phyloP scores from a whole-genome alignment of 768 basidiomycete genomes.

The Pholiota microspora region DNA sequence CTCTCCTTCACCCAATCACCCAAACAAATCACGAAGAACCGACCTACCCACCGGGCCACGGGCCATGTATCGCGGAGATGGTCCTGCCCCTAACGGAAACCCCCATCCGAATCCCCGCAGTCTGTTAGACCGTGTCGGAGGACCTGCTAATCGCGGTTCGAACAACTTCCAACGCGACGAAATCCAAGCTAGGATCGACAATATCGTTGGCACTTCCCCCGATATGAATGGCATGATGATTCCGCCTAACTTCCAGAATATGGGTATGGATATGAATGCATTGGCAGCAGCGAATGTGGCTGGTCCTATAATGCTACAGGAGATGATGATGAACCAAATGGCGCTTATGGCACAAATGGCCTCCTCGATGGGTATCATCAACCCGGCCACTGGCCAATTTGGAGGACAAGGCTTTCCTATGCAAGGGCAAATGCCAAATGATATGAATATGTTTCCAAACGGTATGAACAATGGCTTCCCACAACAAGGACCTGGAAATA shows the following conservation, averaged over 20 bases:
- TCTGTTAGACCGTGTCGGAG: conserved; percentile 81
- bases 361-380: conserved; percentile 75
- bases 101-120: conserved; percentile 48
- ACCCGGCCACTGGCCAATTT: conserved; percentile 56
- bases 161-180: conserved; percentile 56
- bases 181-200: conserved; percentile 78
- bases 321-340: conserved; percentile 92
- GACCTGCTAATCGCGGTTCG: conserved; percentile 38
- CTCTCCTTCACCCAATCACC: conserved; percentile 63
- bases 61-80: conserved; percentile 68
- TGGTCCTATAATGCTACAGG: conserved; percentile 76
- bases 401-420: conserved; percentile 56
- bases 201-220: conserved; percentile 59
- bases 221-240: conserved; percentile 58
- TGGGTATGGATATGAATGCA: conserved; percentile 62
- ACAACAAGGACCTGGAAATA: conserved; percentile 26
- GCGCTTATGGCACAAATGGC: conserved; percentile 94
- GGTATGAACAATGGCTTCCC: conserved; percentile 36
- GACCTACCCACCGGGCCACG: conserved; percentile 85
- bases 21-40: conserved; percentile 69
- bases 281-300: conserved; percentile 55
- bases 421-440: conserved; percentile 50
- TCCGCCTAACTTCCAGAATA: conserved; percentile 42
- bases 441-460: conserved; percentile 50
- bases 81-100: conserved; percentile 22